Evolutionary conservation across 352 stramenopile genomes (phyloP), one percentile per base, ranked within the genome.

Genomic region (Globisporangium barbulae): DNA sequence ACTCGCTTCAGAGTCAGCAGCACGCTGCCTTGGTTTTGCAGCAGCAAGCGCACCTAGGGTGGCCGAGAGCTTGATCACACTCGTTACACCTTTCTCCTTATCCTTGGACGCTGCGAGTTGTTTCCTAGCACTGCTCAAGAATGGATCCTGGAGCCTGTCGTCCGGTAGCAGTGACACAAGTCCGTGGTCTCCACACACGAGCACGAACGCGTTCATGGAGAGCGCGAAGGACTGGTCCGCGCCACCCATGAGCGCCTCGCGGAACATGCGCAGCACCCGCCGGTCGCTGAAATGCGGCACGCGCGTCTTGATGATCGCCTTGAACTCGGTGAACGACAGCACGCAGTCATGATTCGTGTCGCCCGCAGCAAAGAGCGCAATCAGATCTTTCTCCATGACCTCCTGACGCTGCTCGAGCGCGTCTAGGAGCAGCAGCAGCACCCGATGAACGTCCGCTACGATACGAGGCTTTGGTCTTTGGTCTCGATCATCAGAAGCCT

Each of bases 321-420:
- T 73, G 48, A 93, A 93, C 61, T 93, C 83, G 13, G 74, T 68
- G n/a, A 93, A 67, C 12, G 77, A 85, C 17, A 93, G 68, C 25
- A 91, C 81, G 33, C 79, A 76, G 58, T 91, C 83, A 67, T 91
- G 78, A 58, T 93, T 93, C 53, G 74, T 67, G 47, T 93, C 83
- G 13, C 78, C 83, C 9, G 73, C 61, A 30, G 87, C 74, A 59
- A 90, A 90, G n/a, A 90, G 68, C 5, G 48, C 45, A 9, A 82
- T 69, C 37, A 90, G 54, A 10, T 85, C 75, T 19, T 61, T 74
- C 49, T 82, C 80, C 63, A 86, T 86, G n/a, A 75, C 68, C 21
- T 78, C 73, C 22, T 72, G 74, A 0, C 72, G 79, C 53, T 90
- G 71, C 56, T 90, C 81, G 17, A 90, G 74, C 13, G 79, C 79